These are phyloP conservation scores for Crithidia thermophila DNA, from an alignment of 208 protist genomes.

Conservation along the genomic window DNA sequence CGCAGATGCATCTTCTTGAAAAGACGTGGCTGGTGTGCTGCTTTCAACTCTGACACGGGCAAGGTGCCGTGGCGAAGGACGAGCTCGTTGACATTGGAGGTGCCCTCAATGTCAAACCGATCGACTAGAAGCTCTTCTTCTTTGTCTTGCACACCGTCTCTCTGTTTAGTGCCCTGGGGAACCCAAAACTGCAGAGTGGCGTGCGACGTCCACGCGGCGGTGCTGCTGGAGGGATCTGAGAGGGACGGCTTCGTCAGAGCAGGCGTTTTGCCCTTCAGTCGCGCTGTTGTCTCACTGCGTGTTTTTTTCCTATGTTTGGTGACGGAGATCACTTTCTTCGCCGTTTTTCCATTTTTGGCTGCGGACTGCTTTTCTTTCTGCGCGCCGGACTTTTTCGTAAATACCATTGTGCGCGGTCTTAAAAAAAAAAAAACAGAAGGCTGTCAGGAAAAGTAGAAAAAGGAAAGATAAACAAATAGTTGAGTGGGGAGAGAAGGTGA, in stretches of 20 bases:
- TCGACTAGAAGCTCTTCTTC: background rate
- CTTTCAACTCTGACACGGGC: background rate
- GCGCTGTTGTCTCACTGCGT: no score
- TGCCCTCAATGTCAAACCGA: constrained; percentile 8
- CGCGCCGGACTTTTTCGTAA: no score
- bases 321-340: no score
- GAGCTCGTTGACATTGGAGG: constrained; percentile 5
- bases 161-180: background rate
- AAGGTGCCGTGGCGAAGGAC: constrained; percentile 9
- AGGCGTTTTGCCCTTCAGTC: no score
- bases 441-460: background rate
- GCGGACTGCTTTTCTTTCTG: no score
- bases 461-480: constrained; percentile 3
- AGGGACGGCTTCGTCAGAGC: no score
- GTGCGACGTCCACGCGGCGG: no score
- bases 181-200: no score
- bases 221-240: no score
- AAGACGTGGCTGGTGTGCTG: background rate
- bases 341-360: no score
- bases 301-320: no score
- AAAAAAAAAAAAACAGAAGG: background rate
- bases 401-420: background rate
- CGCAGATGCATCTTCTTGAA: background rate
- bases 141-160: background rate
- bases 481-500: background rate